Conservation (phyloP, 805 yeast genomes). For the Metschnikowia vanudenii region DNA sequence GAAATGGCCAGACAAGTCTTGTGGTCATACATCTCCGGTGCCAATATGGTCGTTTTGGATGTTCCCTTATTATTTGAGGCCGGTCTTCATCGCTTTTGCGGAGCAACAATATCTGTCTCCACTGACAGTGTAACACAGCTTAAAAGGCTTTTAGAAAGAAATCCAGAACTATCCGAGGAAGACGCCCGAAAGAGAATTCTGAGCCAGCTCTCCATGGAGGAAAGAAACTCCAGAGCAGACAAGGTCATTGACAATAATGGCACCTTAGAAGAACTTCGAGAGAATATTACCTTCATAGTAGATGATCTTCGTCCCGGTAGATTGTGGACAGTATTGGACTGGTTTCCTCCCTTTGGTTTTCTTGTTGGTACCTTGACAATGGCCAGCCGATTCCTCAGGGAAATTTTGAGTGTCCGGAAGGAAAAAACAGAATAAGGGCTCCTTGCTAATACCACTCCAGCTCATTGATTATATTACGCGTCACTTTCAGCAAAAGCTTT, state of each 20-base stretch:
- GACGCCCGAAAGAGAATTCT: constrained; percentile 73
- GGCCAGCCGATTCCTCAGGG: too few species aligned
- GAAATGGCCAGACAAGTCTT: constrained; percentile 61
- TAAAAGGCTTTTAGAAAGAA: constrained; percentile 61
- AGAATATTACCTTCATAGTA: constrained; percentile 23
- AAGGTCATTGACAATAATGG: constrained; percentile 61
- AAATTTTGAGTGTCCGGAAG: too few species aligned
- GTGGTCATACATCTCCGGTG: constrained; percentile 55
- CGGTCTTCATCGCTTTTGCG: constrained; percentile 68
- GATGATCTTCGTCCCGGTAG: constrained; percentile 30
- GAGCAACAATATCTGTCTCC: constrained; percentile 63
- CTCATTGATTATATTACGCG: too few species aligned
- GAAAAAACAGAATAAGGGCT: too few species aligned
- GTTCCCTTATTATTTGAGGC: constrained; percentile 90
- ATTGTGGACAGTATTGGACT: constrained; percentile 26
- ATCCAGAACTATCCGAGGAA: constrained; percentile 58
- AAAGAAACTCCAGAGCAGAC: constrained; percentile 61
- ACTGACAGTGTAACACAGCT: constrained; percentile 60
- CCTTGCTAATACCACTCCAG: too few species aligned
- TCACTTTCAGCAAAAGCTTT: too few species aligned
- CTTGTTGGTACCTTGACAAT: too few species aligned
- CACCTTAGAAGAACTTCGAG: constrained; percentile 24
- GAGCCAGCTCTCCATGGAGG: constrained; percentile 70
- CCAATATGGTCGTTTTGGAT: constrained; percentile 70
- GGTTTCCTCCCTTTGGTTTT: constrained; percentile 42